Conservation (phyloP, 2,329 filamentous ascomycete genomes). For the Colletotrichum melonis region DNA sequence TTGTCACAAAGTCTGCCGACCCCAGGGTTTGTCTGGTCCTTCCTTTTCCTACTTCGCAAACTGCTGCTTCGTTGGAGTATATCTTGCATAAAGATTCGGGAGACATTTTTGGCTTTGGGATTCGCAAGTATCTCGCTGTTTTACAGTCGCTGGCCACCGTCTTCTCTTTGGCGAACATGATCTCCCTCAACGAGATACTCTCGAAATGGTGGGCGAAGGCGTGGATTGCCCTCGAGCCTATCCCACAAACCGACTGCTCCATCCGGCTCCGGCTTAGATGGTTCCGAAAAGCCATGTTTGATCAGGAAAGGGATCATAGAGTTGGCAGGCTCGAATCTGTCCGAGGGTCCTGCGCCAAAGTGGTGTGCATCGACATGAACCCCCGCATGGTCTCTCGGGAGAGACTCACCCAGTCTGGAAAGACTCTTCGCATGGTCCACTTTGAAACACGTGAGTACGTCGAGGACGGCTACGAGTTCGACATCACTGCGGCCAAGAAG, state of each 20-base stretch:
- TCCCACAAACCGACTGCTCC: not conserved
- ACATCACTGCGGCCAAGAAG: not conserved
- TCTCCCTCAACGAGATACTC: not conserved
- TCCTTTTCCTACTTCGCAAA: too few relatives aligned
- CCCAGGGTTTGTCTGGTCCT: not conserved
- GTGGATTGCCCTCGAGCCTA: not conserved
- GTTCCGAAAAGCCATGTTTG: not conserved
- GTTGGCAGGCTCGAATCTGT: too few relatives aligned
- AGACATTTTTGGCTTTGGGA: too few relatives aligned
- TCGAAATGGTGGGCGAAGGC: not conserved
- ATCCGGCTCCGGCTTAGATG: not conserved
- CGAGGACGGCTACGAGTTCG: not conserved
- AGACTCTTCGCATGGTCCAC: not conserved
- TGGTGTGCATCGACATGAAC: not conserved
- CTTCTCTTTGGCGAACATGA: not conserved
- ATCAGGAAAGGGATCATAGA: not conserved
- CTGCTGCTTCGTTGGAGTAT: too few relatives aligned
- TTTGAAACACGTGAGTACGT: not conserved
- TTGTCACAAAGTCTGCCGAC: not conserved
- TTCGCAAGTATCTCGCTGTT: not conserved
- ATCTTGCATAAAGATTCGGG: not conserved
- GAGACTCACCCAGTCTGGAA: not conserved
- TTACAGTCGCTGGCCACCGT: not conserved
- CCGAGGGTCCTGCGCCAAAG: too few relatives aligned
- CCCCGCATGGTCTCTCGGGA: not conserved